Conservation (phyloP, 2,329 filamentous ascomycete species). For the Ascochyta rabiei region DNA sequence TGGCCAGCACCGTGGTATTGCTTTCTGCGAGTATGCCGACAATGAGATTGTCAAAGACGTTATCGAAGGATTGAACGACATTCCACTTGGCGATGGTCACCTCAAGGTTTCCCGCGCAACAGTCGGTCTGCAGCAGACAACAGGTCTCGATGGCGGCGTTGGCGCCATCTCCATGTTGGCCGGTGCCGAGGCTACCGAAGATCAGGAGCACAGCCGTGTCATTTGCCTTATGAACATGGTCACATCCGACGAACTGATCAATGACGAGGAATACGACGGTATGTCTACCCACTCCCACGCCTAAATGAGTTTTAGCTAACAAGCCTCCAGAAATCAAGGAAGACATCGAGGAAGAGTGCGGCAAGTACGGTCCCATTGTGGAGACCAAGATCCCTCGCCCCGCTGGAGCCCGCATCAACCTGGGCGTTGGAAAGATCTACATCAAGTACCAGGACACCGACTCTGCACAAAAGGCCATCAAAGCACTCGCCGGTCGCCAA, state of each 20-base stretch:
- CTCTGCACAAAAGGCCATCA: slow-evolving; percentile 81
- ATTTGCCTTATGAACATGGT: slow-evolving; percentile 98
- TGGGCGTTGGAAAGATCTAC: slow-evolving; percentile 96
- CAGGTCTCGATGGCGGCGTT: slow-evolving; percentile 91
- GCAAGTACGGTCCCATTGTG: slow-evolving; percentile 83
- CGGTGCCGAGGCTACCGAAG: slow-evolving; percentile 78
- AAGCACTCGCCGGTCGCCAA: slow-evolving; percentile 90
- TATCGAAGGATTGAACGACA: slow-evolving; percentile 87
- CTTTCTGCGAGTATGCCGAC: slow-evolving; percentile 94
- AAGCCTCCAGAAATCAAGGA: slow-evolving; percentile 84
- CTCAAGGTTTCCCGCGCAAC: slow-evolving; percentile 88
- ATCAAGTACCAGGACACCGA: slow-evolving; percentile 87
- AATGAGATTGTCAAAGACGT: slow-evolving; percentile 79
- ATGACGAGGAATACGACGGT: slow-evolving; percentile 96
- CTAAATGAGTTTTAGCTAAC: slow-evolving; percentile 2
- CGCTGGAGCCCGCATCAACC: slow-evolving; percentile 78
- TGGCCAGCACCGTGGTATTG: slow-evolving; percentile 88
- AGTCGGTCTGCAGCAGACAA: slow-evolving; percentile 90
- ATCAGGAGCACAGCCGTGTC: slow-evolving; percentile 78
- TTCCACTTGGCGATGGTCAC: slow-evolving; percentile 87
- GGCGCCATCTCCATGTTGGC: slow-evolving; percentile 98
- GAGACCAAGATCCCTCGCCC: slow-evolving; percentile 95
- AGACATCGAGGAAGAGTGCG: slow-evolving; percentile 90
- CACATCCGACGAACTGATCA: slow-evolving; percentile 90
- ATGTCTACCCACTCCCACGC: slow-evolving; percentile 36